Conservation (phyloP, 129 eudicot species). For the Logfia minima region DNA sequence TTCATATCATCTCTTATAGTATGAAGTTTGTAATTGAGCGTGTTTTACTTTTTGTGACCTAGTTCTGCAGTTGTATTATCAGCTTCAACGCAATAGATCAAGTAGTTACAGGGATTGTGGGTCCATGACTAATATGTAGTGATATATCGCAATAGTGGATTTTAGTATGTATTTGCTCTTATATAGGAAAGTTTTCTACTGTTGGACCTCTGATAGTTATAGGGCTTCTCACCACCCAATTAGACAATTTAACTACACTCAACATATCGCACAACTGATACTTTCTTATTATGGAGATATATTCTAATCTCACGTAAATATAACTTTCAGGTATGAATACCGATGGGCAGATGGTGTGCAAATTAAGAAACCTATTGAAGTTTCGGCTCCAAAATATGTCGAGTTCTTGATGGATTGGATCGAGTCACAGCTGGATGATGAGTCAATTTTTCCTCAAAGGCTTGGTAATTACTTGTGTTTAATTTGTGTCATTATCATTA, state of each 20-base stretch:
- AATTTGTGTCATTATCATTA: background rate
- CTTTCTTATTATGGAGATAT: conserved; percentile 4
- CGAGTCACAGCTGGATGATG: conserved; percentile 88
- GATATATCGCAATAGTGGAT: background rate
- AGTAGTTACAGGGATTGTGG: background rate
- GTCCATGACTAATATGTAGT: background rate
- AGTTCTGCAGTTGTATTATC: background rate
- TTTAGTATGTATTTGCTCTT: background rate
- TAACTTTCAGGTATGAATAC: conserved; percentile 68
- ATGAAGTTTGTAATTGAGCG: background rate
- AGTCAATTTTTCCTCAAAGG: conserved; percentile 89
- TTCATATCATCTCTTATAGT: background rate
- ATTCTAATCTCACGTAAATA: conserved; percentile 20
- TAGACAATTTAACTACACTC: background rate
- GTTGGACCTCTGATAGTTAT: background rate
- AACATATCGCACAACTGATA: background rate
- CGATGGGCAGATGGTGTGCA: conserved; percentile 97
- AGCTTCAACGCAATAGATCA: background rate
- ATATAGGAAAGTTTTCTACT: background rate
- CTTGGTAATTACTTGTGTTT: conserved; percentile 53
- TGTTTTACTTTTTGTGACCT: background rate
- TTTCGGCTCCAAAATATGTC: conserved; percentile 96
- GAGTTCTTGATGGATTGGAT: conserved; percentile 97
- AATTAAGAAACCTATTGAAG: conserved; percentile 94
- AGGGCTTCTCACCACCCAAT: background rate